Base-by-base conservation (phyloP, 2,329 filamentous ascomycete genomes). In the Cladophialophora carrionii region DNA sequence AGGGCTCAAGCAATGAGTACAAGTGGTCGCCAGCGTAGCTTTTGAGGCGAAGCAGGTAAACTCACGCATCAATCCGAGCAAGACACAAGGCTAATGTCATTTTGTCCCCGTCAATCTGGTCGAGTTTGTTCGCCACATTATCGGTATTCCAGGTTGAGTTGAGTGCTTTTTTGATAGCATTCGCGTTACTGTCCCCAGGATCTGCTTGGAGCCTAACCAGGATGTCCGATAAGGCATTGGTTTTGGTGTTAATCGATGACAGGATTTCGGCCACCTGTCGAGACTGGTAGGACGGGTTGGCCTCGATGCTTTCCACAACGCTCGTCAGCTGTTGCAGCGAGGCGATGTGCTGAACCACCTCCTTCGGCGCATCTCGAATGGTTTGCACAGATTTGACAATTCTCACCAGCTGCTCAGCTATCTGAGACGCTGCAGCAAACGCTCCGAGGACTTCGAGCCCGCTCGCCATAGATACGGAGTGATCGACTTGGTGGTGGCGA, bases 101-200 rank as follows among this genome's bases (percentile, higher is more conserved):
- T 32, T 57, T 57, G 22, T 57, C 54, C 32, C 54, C 24, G 43
- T 57, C 54, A n/a, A 57, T 43, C 54, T 43, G 32, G 20, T 57
- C 54, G 5, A 57, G 54, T 26, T 12, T 57, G n/a, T 14, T 43
- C n/a, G 54, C 20, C n/a, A 57, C n/a, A 14, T 57, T 57, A 3
- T 57, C 54, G 37, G 20, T 32, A 20, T 6, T 57, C 54, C 54
- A 57, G 2, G 32, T 43, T n/a, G 58, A 17, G 4, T 43, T 24
- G 20, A 53, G 22, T n/a, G 29, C 10, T 14, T 48, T 59, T 14
- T 59, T 57, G n/a, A 43, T 20, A 17, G 20, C 54, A 20, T 9
- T 57, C 9, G 10, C 32, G 9, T 29, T 43, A n/a, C 26, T 43
- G 22, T 57, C 34, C 2, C 17, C 4, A 3, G 54, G 2, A 41